Evolutionary conservation across 805 yeast genomes (phyloP).

Genomic region (Candida corydali): DNA sequence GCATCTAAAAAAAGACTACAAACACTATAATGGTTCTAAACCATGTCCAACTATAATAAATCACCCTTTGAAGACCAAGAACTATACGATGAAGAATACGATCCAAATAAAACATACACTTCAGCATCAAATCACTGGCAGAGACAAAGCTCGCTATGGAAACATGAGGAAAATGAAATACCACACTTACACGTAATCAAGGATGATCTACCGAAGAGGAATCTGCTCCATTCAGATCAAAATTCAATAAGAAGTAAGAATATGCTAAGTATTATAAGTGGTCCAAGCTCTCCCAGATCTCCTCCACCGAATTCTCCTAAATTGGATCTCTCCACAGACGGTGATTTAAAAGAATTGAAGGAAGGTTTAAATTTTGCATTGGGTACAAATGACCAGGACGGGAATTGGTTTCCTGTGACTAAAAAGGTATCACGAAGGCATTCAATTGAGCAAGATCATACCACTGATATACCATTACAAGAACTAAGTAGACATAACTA

Average conservation of each 20-base stretch:
- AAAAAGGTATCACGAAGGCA: slow-evolving; percentile 2
- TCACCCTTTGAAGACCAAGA: slow-evolving; percentile 3
- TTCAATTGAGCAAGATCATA: slow-evolving; percentile 4
- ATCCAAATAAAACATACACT: slow-evolving; percentile 12
- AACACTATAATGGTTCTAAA: neutral
- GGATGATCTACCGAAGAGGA: slow-evolving; percentile 3
- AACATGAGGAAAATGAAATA: neutral
- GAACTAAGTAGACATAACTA: slow-evolving; percentile 3
- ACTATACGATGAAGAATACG: slow-evolving; percentile 10
- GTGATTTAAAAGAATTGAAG: slow-evolving; percentile 27
- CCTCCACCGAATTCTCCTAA: neutral
- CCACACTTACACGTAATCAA: slow-evolving; percentile 2
- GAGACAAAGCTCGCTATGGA: neutral
- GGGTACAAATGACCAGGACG: slow-evolving; percentile 20
- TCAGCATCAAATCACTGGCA: slow-evolving; percentile 7
- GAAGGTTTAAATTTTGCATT: slow-evolving; percentile 33
- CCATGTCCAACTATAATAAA: neutral
- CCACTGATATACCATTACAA: slow-evolving; percentile 18
- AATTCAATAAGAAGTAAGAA: slow-evolving; percentile 1
- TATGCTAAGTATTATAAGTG: slow-evolving; percentile 7
- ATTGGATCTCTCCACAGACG: slow-evolving; percentile 11
- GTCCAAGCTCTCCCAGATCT: slow-evolving; percentile 4
- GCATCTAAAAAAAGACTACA: neutral
- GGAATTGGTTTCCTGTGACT: slow-evolving; percentile 28
- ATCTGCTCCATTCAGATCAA: slow-evolving; percentile 4